Base-by-base conservation (phyloP, 1,284 basidiomycete species). In the Ceratobasidium sp. region DNA sequence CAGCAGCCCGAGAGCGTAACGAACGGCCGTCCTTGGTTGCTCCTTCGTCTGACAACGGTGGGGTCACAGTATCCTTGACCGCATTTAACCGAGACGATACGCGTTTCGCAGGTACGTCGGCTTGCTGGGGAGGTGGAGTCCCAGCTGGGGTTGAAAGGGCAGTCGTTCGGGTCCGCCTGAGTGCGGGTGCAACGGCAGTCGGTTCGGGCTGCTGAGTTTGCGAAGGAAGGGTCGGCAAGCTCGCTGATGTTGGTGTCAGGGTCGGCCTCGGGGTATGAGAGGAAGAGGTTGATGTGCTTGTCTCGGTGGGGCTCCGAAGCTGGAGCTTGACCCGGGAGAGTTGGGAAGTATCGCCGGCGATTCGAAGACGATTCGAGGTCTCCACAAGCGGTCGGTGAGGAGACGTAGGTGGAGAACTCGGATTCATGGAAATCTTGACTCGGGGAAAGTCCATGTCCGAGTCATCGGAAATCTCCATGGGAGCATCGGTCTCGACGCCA, bases 401-500 rank as follows among this genome's bases (percentile, higher is more conserved):
- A 28, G 65, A 70, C 9, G 53, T 45, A 28, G 65, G 65, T 16
- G 65, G 65, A 8, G 65, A 70, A n/a, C 65, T 70, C 26, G 65
- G 65, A 30, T 70, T 70, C 23, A 70, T 39, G 30, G 65, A 70
- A 36, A 70, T 58, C 23, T 58, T 70, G 41, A 70, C 65, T 2
- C 39, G 36, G n/a, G 65, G 65, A 12, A 53, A 70, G 16, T 70
- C 65, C 41, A 46, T 34, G 30, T 70, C 65, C 65, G 65, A 70
- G 30, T 70, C 65, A 39, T 70, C 65, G 5, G 65, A 70, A 14
- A 70, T 58, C 12, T 70, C 65, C 65, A 57, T 70, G 21, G 65
- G 65, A 3, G 53, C 65, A 30, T 70, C 65, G 28, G 65, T 70
- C 53, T 70, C 65, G 12, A 26, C 53, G 23, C 65, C 65, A 32